Base-by-base conservation (phyloP, 169 alveolate genomes). In the Plasmodium cynomolgi region DNA sequence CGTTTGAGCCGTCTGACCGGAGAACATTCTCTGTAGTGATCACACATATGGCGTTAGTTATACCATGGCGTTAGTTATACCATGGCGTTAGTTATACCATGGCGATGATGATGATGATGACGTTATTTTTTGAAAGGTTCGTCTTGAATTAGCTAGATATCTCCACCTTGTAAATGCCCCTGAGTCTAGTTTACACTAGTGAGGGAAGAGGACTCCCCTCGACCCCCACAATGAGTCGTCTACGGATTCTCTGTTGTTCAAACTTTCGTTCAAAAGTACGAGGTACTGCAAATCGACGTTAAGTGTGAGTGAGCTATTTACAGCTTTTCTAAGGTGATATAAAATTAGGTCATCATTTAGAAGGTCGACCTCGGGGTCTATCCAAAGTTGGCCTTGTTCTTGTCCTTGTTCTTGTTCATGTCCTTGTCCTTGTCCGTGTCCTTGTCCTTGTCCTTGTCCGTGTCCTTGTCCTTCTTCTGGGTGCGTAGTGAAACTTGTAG, bases 231-330 rank as follows among this genome's bases (percentile, higher is more conserved):
- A 7, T 23, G 77, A 73, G 9, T 44, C 3, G 1, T 13, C 31
- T 77, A 33, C 9, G 7, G 17, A 54, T 56, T 86, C 33, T 33
- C 71, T 7, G 68, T 71, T 86, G 13, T 86, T 20, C 81, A 71
- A 23, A 11, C 23, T 9, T 26, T 86, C 86, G 81, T 34, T 77
- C 62, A 86, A 79, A 33, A 86, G 20, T 17, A 17, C 68, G 26
- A 86, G 79, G 33, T 86, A 86, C 31, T 86, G 86, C 81, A 86
- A n/a, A 44, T 86, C 93, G 41, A 86, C 47, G 81, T 86, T 86
- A 79, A 75, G 79, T 75, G 93, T 75, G 13, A 80, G 86, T 31
- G 93, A 74, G 44, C 83, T 39, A 26, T 54, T 54, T 71, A 86
- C 11, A 75, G 93, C 93, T 86, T 86, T 77, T n/a, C 33, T 56